Evolutionary conservation across 192 early-diverging fungal genomes (phyloP).

Genomic region (Pilaira anomala): DNA sequence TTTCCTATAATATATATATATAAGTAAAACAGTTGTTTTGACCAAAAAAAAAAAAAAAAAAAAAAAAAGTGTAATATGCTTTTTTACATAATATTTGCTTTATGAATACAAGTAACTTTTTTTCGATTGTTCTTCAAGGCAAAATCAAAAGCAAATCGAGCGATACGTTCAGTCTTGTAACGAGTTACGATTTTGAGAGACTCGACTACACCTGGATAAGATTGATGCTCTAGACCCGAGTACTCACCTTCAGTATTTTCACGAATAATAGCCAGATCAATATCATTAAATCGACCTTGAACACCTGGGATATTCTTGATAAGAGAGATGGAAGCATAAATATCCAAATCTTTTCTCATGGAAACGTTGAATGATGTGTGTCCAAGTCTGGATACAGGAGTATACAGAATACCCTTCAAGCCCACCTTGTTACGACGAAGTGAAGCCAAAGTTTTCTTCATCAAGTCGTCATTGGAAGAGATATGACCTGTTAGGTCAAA

Average conservation of each 20-base stretch:
- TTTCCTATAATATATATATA: conserved; percentile 59
- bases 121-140: conserved; percentile 95
- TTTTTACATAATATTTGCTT: conserved; percentile 97
- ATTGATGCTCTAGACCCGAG: conserved; percentile 96
- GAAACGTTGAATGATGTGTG: conserved; percentile 95
- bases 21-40: too few species aligned
- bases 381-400: conserved; percentile 78
- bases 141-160: conserved; percentile 97
- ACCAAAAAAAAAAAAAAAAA: too few species aligned
- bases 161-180: conserved; percentile 97
- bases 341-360: conserved; percentile 95
- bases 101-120: conserved; percentile 98
- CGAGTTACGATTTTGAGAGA: conserved; percentile 96
- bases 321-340: conserved; percentile 92
- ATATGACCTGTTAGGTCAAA: conserved; percentile 92
- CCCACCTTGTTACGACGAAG: conserved; percentile 94
- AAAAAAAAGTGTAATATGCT: not conserved
- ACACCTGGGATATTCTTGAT: conserved; percentile 87
- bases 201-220: conserved; percentile 96
- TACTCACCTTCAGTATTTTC: conserved; percentile 99
- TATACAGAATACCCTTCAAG: conserved; percentile 90
- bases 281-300: conserved; percentile 85
- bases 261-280: conserved; percentile 98
- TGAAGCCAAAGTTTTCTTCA: conserved; percentile 88
- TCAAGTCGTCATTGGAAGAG: conserved; percentile 68